phyloP scores from a whole-genome alignment of 257 asterid genomes.

The Perilla frutescens region DNA sequence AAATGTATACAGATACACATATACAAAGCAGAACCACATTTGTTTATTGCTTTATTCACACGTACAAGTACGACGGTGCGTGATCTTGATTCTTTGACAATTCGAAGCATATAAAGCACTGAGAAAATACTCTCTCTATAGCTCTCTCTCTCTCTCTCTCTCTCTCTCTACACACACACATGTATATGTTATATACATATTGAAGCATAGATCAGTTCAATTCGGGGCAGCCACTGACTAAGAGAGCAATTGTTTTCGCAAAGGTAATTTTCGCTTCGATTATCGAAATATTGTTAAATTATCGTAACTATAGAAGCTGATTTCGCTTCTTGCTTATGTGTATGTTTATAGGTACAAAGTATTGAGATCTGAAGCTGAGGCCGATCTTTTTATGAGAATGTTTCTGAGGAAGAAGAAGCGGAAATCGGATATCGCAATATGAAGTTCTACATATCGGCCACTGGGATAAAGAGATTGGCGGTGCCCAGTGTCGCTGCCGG shows the following conservation, averaged over 20 bases:
- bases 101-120: slow-evolving; percentile 30
- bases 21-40: background rate
- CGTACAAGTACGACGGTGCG: slow-evolving; percentile 33
- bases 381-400: slow-evolving; percentile 32
- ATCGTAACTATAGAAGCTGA: background rate
- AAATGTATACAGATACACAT: background rate
- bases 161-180: too few relatives aligned
- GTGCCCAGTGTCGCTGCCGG: slow-evolving; percentile 48
- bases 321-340: background rate
- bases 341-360: background rate
- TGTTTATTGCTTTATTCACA: slow-evolving; percentile 22
- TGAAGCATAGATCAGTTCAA: background rate
- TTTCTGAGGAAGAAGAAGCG: slow-evolving; percentile 43
- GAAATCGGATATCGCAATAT: slow-evolving; percentile 46
- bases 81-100: slow-evolving; percentile 38
- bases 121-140: background rate
- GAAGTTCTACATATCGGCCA: slow-evolving; percentile 59
- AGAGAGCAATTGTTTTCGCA: slow-evolving; percentile 18
- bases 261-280: slow-evolving; percentile 26
- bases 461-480: slow-evolving; percentile 54
- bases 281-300: background rate
- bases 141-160: background rate
- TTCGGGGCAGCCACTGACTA: background rate
- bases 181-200: background rate
- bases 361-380: slow-evolving; percentile 40